Evolutionary conservation across 495 filamentous ascomycete genomes (phyloP), one percentile per base, ranked within the genome.

Genomic region (Friedmanniomyces endolithicus): DNA sequence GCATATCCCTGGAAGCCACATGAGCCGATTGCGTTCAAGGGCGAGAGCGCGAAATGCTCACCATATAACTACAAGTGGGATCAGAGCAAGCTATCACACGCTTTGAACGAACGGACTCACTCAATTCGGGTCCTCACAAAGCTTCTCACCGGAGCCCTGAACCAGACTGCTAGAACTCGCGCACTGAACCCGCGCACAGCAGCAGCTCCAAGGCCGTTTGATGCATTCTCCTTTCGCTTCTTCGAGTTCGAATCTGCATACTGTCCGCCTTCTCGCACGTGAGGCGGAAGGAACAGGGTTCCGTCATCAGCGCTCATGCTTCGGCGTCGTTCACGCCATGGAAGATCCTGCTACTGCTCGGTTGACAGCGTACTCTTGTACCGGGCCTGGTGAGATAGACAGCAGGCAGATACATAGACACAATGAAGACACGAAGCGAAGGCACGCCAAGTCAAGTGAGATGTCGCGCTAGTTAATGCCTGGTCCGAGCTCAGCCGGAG

Each of bases 41-140:
- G n/a, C n/a, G n/a, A 17, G 34, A 51, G 25, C 11, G 29, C 20
- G 35, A 27, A 16, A 35, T 24, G 49, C 54, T 29, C 75, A 83
- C 80, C 78, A 84, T 80, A 57, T 76, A 85, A 67, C 75, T 81
- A 40, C 34, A 43, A 2, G 6, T 17, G 2, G 2, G 24, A n/a
- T 55, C 25, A 60, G 58, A 19, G 11, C 47, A 16, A 23, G n/a
- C 24, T 11, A 50, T 11, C 29, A 19, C 12, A 19, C 23, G 14
- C 9, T 25, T 6, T 4, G 23, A 8, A 6, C 23, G 23, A 6
- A 6, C 8, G 14, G n/a, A 75, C 68, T 75, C 84, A 95, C 75
- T 95, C 89, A 58, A 95, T 87, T 51, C 89, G 73, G 3, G 84
- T 88, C 50, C 85, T 78, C 67, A 95, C 90, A 67, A 95, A 95